These are phyloP conservation scores for Phlyctochytrium arcticum DNA, from an alignment of 192 early-diverging fungal species.

Conservation along the genomic window DNA sequence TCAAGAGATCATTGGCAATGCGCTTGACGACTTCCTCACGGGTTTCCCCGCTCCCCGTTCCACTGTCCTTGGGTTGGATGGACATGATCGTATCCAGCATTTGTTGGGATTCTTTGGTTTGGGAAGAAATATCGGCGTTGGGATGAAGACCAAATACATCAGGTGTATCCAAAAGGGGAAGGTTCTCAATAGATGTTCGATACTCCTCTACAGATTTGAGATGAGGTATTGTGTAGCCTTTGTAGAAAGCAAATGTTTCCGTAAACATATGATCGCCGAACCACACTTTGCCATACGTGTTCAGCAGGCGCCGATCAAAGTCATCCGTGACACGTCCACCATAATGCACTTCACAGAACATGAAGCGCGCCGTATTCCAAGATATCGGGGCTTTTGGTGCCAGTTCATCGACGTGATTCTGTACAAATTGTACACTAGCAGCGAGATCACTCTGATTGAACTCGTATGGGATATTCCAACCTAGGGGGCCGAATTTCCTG, in stretches of 20 bases:
- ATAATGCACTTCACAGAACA: slow-evolving; percentile 69
- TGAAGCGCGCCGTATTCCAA: slow-evolving; percentile 59
- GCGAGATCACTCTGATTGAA: slow-evolving; percentile 66
- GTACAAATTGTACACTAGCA: slow-evolving; percentile 62
- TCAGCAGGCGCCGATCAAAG: slow-evolving; percentile 56
- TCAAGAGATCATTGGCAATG: slow-evolving; percentile 55
- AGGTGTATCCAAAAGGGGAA: slow-evolving; percentile 58
- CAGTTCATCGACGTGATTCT: slow-evolving; percentile 66
- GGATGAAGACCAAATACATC: slow-evolving; percentile 67
- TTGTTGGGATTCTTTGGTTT: slow-evolving; percentile 57
- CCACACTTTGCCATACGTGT: slow-evolving; percentile 63
- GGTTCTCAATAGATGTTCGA: slow-evolving; percentile 51
- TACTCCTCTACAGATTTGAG: slow-evolving; percentile 62
- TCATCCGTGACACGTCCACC: slow-evolving; percentile 65
- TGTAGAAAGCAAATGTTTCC: slow-evolving; percentile 61
- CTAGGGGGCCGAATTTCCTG: slow-evolving; percentile 62
- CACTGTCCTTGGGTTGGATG: slow-evolving; percentile 64
- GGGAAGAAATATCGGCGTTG: slow-evolving; percentile 60
- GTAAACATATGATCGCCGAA: slow-evolving; percentile 67
- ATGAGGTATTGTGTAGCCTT: slow-evolving; percentile 62
- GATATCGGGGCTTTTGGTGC: slow-evolving; percentile 58
- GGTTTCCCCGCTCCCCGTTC: slow-evolving; percentile 53
- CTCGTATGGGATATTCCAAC: slow-evolving; percentile 70
- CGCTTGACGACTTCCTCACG: slow-evolving; percentile 61
- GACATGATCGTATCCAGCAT: slow-evolving; percentile 66